Evolutionary conservation across 345 rosid species (phyloP), one percentile per base, ranked within the genome.

Genomic region (Schrenkiella parvula): DNA sequence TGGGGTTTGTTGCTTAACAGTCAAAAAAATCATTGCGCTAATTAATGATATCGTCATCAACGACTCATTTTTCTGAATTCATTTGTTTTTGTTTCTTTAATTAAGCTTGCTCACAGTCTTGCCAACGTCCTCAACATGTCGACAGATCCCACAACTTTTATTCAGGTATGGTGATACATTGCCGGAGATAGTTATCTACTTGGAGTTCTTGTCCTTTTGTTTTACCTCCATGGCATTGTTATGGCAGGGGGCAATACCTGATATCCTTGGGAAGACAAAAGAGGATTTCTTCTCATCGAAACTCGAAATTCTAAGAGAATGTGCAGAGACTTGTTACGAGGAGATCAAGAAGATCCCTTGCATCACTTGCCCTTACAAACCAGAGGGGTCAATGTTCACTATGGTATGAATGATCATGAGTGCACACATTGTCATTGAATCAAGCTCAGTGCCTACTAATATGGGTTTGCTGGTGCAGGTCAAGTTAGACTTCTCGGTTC

Each of bases 351-450:
- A 80, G 68, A 84, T 84, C 22, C 83, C 85, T 6, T 82, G 83
- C 68, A 66, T 80, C n/a, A 71, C 76, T 35, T 84, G 83, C 55
- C 86, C 84, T 5, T 39, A 32, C 7, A 84, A 80, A 51, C 84
- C 85, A 0, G 68, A 81, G 70, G 89, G 81, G n/a, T 72, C 85
- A 31, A 72, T 85, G 82, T 83, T 78, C 63, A 61, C 64, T 12
- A 83, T 87, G 92, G 86, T 84, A 31, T 18, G 38, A 38, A 1
- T 3, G 25, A 23, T 23, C 25, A 23, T 23, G 11, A 54, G 31
- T 18, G 15, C 44, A n/a, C 12, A 21, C 42, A 52, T 17, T 50
- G 11, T 14, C 32, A 8, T 21, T 19, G 15, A 56, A 3, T 39
- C 26, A 43, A 38, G 8, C 8, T 38, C 39, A 53, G n/a, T 52